Evolutionary conservation across 805 yeast genomes (phyloP).

Genomic region (Starmerella potacharoeniae): DNA sequence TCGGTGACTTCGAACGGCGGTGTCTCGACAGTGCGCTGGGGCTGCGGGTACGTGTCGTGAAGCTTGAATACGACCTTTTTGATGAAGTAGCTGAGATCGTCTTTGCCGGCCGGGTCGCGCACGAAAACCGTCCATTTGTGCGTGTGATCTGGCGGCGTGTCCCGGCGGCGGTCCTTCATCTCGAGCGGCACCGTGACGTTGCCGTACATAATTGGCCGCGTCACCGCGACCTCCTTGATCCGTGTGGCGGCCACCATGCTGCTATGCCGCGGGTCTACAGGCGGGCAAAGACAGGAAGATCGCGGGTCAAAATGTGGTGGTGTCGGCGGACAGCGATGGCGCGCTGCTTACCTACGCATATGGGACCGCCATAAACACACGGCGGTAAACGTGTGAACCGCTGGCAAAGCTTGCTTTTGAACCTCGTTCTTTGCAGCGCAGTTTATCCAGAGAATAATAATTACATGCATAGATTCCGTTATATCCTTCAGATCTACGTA

Average conservation of each 20-base stretch:
- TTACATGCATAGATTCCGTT: background rate
- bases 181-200: slow-evolving; percentile 63
- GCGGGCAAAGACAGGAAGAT: too few species aligned
- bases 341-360: background rate
- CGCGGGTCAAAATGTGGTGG: too few species aligned
- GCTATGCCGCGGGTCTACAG: too few species aligned
- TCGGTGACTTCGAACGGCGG: slow-evolving; percentile 96
- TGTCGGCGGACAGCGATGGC: background rate
- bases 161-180: slow-evolving; percentile 39
- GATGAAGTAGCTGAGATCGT: slow-evolving; percentile 68
- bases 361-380: background rate
- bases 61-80: slow-evolving; percentile 88
- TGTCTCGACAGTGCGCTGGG: slow-evolving; percentile 71
- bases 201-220: slow-evolving; percentile 74
- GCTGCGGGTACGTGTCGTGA: slow-evolving; percentile 84
- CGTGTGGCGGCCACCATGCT: slow-evolving; percentile 15
- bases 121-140: slow-evolving; percentile 94
- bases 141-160: slow-evolving; percentile 80
- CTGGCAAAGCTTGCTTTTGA: too few species aligned
- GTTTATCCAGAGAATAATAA: too few species aligned
- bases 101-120: slow-evolving; percentile 58
- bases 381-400: background rate
- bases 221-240: slow-evolving; percentile 48
- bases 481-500: background rate
- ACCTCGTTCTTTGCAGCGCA: too few species aligned